Percentiles rank a stretch among this genome's conserved stretches.
Conservation (phyloP, 176 grass and related monocot species). For the Triticum monococcum region DNA sequence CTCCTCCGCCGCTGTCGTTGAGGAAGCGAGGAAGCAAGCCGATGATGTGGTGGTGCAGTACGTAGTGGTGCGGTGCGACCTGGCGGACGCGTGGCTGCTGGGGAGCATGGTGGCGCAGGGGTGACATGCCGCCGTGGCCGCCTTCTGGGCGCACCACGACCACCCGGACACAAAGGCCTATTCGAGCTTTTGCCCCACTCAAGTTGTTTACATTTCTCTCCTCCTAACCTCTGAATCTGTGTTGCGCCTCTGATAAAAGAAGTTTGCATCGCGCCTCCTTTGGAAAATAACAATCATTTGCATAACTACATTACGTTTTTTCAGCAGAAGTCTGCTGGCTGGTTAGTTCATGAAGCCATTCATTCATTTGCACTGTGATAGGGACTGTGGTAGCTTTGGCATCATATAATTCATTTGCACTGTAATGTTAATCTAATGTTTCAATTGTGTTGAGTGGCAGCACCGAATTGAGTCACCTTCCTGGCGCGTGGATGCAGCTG, state of each 20-base stretch:
- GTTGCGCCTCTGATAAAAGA: background rate
- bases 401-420: background rate
- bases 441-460: too few species aligned
- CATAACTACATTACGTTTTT: background rate
- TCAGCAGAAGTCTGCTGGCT: background rate
- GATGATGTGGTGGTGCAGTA: slow-evolving; percentile 59
- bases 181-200: slow-evolving; percentile 60
- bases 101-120: slow-evolving; percentile 86
- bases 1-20: too few species aligned
- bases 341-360: background rate
- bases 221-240: background rate
- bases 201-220: background rate
- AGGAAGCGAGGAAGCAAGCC: too few species aligned
- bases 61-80: slow-evolving; percentile 78
- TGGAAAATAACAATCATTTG: background rate
- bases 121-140: slow-evolving; percentile 75
- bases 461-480: too few species aligned
- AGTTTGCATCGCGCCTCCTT: too few species aligned
- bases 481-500: too few species aligned
- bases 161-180: slow-evolving; percentile 73
- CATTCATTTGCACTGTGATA: background rate
- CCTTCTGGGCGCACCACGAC: slow-evolving; percentile 59
- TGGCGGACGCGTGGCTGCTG: slow-evolving; percentile 79
- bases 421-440: too few species aligned
- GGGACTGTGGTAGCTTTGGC: background rate